phyloP scores from a whole-genome alignment of 192 early-diverging fungal genomes.

The Rhizophagus sp. region DNA sequence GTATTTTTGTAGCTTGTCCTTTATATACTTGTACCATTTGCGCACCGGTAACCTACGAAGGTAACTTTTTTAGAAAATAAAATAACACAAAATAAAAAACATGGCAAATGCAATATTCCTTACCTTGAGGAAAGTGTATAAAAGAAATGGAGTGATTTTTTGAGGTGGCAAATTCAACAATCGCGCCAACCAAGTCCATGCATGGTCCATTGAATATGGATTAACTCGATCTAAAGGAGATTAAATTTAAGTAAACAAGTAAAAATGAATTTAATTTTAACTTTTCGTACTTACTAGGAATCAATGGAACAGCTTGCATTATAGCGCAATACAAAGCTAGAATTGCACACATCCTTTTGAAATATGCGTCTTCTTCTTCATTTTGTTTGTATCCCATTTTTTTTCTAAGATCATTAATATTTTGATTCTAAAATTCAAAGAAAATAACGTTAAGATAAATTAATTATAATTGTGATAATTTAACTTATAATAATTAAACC shows the following conservation, averaged over 20 bases:
- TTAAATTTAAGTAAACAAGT: neutral
- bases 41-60: neutral
- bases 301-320: conserved; percentile 52
- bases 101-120: no score
- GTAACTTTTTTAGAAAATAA: neutral
- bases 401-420: conserved; percentile 37
- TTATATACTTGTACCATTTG: neutral
- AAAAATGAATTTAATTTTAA: neutral
- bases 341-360: conserved; percentile 64
- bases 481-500: neutral
- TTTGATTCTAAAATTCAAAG: conserved; percentile 27
- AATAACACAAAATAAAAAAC: neutral
- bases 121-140: conserved; percentile 18
- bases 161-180: conserved; percentile 68
- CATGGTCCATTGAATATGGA: conserved; percentile 54
- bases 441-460: no score
- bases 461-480: neutral
- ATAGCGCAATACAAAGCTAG: conserved; percentile 72
- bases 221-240: conserved; percentile 26
- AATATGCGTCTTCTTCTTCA: conserved; percentile 60
- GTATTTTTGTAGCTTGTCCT: neutral
- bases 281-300: conserved; percentile 21
- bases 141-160: conserved; percentile 55
- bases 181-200: conserved; percentile 74
- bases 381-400: conserved; percentile 45